Evolutionary conservation across 805 yeast species (phyloP).

Genomic region (Spathaspora passalidarum): DNA sequence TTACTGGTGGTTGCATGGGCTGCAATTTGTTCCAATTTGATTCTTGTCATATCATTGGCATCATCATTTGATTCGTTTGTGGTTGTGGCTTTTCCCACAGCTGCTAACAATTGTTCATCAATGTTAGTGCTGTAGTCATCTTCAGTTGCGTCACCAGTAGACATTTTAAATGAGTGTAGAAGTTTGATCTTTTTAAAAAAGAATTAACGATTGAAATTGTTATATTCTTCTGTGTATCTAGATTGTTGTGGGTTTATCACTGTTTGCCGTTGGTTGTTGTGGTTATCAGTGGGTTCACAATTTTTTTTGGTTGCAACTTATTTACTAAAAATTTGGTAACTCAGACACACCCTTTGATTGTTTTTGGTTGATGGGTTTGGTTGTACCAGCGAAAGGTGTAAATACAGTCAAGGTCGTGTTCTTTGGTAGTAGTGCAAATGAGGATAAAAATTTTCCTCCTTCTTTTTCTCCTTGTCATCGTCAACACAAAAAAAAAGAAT

Average conservation of each 20-base stretch:
- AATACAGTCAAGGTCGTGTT: constrained; percentile 16
- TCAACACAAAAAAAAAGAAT: constrained; percentile 4
- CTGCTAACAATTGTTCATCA: constrained; percentile 42
- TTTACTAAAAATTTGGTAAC: constrained; percentile 3
- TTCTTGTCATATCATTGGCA: constrained; percentile 15
- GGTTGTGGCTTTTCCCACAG: constrained; percentile 19
- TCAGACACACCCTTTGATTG: neutral
- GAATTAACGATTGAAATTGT: no score
- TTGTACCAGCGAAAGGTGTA: neutral
- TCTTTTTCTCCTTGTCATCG: neutral
- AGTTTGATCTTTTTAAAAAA: no score
- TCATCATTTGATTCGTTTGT: no score
- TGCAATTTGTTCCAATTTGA: constrained; percentile 32
- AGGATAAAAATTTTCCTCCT: constrained; percentile 9
- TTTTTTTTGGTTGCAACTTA: constrained; percentile 1
- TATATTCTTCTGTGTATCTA: no score
- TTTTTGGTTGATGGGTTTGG: neutral
- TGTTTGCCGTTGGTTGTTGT: no score
- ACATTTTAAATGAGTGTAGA: no score
- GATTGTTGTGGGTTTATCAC: no score
- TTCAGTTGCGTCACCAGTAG: constrained; percentile 6
- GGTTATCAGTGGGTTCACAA: no score
- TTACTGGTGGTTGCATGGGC: constrained; percentile 15
- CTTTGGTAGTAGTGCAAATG: constrained; percentile 21
- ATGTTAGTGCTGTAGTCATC: constrained; percentile 32